Evolutionary conservation across 2,329 filamentous ascomycete species (phyloP), one percentile per base, ranked within the genome.

Genomic region (Arthrobotrys conoides): DNA sequence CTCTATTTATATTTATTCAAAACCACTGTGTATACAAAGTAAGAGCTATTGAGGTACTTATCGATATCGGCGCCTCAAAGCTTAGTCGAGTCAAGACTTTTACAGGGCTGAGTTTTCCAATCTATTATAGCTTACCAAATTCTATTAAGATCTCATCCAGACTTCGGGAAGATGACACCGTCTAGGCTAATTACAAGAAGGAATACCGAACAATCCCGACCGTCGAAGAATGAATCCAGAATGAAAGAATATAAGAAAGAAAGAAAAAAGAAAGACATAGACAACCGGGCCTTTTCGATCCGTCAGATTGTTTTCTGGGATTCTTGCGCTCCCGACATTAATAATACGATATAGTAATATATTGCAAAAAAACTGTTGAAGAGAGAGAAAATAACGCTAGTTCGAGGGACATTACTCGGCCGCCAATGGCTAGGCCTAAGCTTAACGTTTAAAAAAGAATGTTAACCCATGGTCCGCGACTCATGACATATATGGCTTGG

Each of bases 11-110:
- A 44, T 4, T 27, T 9, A 2, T 61, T 61, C 36, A 18, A 16
- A 3, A 27, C 3, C 44, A 48, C 22, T 18, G n/a, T n/a, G 16
- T 41, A 4, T 41, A n/a, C 12, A 16, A 16, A 41, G 38, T 16
- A 36, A 10, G 33, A 36, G 38, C 38, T 16, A 41, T 2, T 5
- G 38, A 14, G 14, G 14, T n/a, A 41, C n/a, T 44, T 61, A 24
- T 61, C 36, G 22, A 30, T 24, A 27, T 61, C 33, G 33, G 33
- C 24, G 18, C 36, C 18, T 9, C 48, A 61, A 61, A 61, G 57
- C 57, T 61, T 61, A 6, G 57, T 61, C 57, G 57, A 61, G 57
- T 44, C 57, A 61, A 44, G 57, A n/a, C 33, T 61, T 30, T 30
- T 61, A 27, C 57, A 61, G 57, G 57, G 57, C 16, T 44, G 57